These are phyloP conservation scores for Saccharomycopsis sp. DNA, from an alignment of 805 yeast species.

Conservation along the genomic window DNA sequence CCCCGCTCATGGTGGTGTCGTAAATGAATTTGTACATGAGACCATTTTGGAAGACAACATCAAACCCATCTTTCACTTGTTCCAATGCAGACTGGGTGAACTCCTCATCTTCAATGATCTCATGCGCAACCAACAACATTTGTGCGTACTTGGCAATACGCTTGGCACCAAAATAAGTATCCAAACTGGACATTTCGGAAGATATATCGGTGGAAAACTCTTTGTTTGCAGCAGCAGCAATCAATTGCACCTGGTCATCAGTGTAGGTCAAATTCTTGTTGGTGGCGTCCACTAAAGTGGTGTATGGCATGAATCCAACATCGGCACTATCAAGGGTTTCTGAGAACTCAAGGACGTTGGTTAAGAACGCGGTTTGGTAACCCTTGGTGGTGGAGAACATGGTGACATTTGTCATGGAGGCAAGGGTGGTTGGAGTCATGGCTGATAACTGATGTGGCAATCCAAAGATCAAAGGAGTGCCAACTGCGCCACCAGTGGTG, in stretches of 20 bases:
- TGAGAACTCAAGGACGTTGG: constrained; percentile 24
- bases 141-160: constrained; percentile 48
- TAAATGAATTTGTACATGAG: constrained; percentile 40
- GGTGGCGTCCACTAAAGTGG: constrained; percentile 22
- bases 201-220: constrained; percentile 34
- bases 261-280: constrained; percentile 28
- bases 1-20: constrained; percentile 49
- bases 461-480: constrained; percentile 36
- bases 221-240: constrained; percentile 38
- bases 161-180: constrained; percentile 47
- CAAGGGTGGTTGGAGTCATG: constrained; percentile 26
- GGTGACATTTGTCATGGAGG: constrained; percentile 32
- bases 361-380: constrained; percentile 35
- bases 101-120: constrained; percentile 35
- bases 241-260: constrained; percentile 30
- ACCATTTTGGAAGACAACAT: constrained; percentile 31
- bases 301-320: constrained; percentile 24
- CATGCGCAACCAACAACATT: constrained; percentile 42
- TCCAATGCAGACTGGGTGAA: constrained; percentile 31
- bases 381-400: constrained; percentile 45
- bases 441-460: constrained; percentile 43
- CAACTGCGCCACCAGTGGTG: constrained; percentile 35
- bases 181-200: constrained; percentile 30
- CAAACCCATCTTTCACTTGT: constrained; percentile 37
- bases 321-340: constrained; percentile 25